Conservation (phyloP, 208 protist species). For the Giardia duodenalis region DNA sequence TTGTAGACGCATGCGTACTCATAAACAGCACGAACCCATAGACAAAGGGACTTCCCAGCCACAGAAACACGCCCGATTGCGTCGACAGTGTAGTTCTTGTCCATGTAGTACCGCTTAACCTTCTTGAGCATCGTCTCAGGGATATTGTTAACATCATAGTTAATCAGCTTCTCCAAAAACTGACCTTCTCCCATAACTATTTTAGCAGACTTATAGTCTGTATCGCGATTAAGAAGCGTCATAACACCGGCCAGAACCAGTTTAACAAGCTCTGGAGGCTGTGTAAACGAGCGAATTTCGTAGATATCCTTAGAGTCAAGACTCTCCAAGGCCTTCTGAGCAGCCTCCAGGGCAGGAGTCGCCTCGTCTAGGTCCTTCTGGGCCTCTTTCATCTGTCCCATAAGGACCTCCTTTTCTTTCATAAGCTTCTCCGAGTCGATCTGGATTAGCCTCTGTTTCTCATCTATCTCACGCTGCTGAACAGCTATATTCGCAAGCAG, state of each 20-base stretch:
- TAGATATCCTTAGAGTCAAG: constrained; percentile 85
- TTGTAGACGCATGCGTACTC: constrained; percentile 37
- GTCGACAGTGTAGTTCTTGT: constrained; percentile 69
- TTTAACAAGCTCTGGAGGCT: constrained; percentile 72
- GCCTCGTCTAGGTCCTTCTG: constrained; percentile 77
- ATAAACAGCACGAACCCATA: constrained; percentile 85
- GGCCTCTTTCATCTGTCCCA: constrained; percentile 67
- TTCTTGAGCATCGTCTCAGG: constrained; percentile 51
- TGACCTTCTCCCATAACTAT: constrained; percentile 51
- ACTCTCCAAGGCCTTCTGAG: constrained; percentile 74
- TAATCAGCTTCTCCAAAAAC: constrained; percentile 19
- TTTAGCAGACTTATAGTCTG: constrained; percentile 83
- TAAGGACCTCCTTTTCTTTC: constrained; percentile 62
- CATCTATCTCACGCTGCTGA: constrained; percentile 76
- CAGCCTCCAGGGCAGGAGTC: constrained; percentile 76
- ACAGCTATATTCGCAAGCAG: constrained; percentile 73
- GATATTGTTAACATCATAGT: constrained; percentile 69
- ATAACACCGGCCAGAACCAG: constrained; percentile 38
- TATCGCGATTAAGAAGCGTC: constrained; percentile 62
- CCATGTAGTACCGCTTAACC: constrained; percentile 74
- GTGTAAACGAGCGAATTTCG: constrained; percentile 86
- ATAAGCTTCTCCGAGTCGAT: constrained; percentile 63
- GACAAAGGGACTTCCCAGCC: constrained; percentile 74
- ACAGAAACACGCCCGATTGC: constrained; percentile 67
- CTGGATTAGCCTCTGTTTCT: not conserved